Evolutionary conservation across 805 yeast species (phyloP), one percentile per base, ranked within the genome.

Genomic region (Saccharomycopsis schoenii): DNA sequence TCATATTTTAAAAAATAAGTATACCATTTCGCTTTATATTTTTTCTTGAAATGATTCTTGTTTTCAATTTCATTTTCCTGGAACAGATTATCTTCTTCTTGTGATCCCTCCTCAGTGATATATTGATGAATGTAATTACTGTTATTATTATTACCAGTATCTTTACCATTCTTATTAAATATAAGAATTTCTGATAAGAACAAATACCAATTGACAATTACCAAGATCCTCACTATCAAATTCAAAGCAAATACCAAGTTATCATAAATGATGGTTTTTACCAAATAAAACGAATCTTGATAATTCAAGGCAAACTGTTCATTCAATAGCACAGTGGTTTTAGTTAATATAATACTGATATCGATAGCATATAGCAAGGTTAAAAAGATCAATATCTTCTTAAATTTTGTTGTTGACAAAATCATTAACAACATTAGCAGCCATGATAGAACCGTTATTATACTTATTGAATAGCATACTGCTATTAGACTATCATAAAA

Each of bases 401-500:
- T 50, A 39, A 56, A 56, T 15, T 40, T 54, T 34, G 51, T 60
- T 1, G 63, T 55, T 12, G 60, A 52, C 15, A 63, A 37, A 11
- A 61, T 47, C 17, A 63, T 55, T 15, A 63, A 55, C 25, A 63
- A 52, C 41, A 63, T 59, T 10, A 63, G 29, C 41, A 56, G 55
- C 66, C 66, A 63, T 5, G 59, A 47, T 15, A 64, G 57, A 19
- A 63, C 66, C 12, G 64, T 59, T 40, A 63, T 55, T 5, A 54
- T 62, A 24, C 59, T 55, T 17, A 63, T 43, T 2, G 62, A 47
- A 47, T 61, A 63, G 34, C 64, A 61, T 2, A 63, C 56, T 21
- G 56, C 15, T 12, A 63, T 60, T 15, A 37, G 74, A 70, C 62
- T 66, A 71, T 54, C 68, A 74, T 64, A 66, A 61, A 55, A 66